A percentile compares a stretch with the other conserved stretches of the same genome.
Conservation (phyloP, 169 alveolate genomes). For the Cryptosporidium ubiquitum region DNA sequence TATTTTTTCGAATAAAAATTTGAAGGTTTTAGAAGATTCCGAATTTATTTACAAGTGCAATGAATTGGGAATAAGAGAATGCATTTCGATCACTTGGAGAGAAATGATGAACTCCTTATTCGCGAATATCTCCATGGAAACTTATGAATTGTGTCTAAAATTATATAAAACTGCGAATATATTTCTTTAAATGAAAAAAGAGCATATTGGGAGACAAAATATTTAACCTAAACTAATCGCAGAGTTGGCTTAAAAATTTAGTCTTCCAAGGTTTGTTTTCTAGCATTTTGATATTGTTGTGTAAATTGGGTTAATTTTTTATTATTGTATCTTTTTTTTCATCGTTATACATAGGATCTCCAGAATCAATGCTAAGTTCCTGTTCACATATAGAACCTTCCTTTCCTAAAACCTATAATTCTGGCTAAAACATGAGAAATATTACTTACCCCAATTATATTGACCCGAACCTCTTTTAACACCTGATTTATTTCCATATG, state of each 20-base stretch:
- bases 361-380: background rate
- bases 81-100: constrained; percentile 30
- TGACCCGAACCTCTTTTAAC: constrained; percentile 66
- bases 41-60: constrained; percentile 2
- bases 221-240: background rate
- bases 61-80: constrained; percentile 35
- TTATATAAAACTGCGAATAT: constrained; percentile 1
- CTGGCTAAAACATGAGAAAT: background rate
- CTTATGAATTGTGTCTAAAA: constrained; percentile 16
- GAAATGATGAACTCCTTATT: constrained; percentile 23
- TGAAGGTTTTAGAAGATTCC: background rate
- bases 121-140: background rate
- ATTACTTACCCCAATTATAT: constrained; percentile 70
- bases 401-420: background rate
- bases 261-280: background rate
- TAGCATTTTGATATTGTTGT: background rate
- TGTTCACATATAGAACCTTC: constrained; percentile 7
- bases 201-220: background rate
- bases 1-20: background rate
- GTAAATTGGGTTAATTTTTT: background rate
- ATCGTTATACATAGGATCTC: constrained; percentile 57
- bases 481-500: constrained; percentile 68
- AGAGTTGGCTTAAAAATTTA: background rate
- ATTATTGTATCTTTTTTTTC: constrained; percentile 17
- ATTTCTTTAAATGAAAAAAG: background rate